phyloP scores from a whole-genome alignment of 768 basidiomycete species.

The Podaxis mareebaensis region DNA sequence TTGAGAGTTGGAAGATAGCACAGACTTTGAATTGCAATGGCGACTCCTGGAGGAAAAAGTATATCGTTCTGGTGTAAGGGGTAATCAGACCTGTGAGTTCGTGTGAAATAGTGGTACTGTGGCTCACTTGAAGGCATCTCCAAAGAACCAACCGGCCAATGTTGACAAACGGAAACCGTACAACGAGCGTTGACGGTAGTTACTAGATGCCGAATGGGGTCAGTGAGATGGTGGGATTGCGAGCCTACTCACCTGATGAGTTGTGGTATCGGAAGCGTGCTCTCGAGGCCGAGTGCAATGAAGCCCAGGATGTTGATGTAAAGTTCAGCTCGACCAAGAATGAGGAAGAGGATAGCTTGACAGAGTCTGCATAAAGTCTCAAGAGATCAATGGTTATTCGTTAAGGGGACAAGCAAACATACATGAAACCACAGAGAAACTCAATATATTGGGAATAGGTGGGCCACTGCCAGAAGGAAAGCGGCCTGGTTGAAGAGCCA shows the following conservation, averaged over 20 bases:
- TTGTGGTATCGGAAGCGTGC: slow-evolving; percentile 85
- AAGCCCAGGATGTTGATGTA: slow-evolving; percentile 73
- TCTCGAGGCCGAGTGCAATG: slow-evolving; percentile 78
- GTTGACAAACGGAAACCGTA: slow-evolving; percentile 87
- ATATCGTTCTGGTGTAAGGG: slow-evolving; percentile 57
- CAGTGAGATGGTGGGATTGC: slow-evolving; percentile 7
- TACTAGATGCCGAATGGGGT: slow-evolving; percentile 43
- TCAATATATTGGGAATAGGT: slow-evolving; percentile 79
- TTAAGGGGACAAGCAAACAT: slow-evolving; percentile 20
- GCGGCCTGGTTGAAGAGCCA: slow-evolving; percentile 60
- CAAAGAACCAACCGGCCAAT: slow-evolving; percentile 79
- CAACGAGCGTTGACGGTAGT: slow-evolving; percentile 74
- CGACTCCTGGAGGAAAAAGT: slow-evolving; percentile 74
- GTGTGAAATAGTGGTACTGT: neutral
- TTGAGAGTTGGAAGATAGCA: slow-evolving; percentile 78
- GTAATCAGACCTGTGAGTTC: slow-evolving; percentile 3
- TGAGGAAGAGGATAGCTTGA: slow-evolving; percentile 72
- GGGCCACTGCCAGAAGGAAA: slow-evolving; percentile 87
- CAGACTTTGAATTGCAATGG: slow-evolving; percentile 84
- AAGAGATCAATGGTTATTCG: neutral
- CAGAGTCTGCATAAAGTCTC: slow-evolving; percentile 46
- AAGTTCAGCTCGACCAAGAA: slow-evolving; percentile 61
- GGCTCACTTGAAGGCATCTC: slow-evolving; percentile 80
- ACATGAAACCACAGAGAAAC: slow-evolving; percentile 82
- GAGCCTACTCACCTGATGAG: slow-evolving; percentile 59